phyloP scores from a whole-genome alignment of 1,284 basidiomycete species.

The Athelia sp. region DNA sequence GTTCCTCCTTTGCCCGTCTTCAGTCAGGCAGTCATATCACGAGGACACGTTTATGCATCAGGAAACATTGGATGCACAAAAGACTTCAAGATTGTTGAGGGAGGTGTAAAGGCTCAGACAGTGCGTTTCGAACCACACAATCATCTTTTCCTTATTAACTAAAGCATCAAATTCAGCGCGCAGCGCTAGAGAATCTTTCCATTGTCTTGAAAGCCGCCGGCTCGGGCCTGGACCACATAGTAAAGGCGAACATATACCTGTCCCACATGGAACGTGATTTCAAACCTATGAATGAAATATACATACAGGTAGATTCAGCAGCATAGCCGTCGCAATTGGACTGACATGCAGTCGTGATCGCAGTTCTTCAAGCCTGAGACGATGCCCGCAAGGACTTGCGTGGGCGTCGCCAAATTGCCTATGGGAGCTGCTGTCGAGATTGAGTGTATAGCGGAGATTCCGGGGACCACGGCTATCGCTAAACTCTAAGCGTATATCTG shows the following conservation, averaged over 20 bases:
- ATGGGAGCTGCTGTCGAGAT: slow-evolving; percentile 61
- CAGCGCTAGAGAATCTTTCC: slow-evolving; percentile 53
- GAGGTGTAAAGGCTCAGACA: slow-evolving; percentile 49
- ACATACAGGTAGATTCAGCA: slow-evolving; percentile 24
- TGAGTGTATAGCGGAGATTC: slow-evolving; percentile 55
- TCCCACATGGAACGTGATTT: slow-evolving; percentile 48
- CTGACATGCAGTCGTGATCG: background rate
- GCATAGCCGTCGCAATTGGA: no score
- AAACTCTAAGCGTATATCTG: no score
- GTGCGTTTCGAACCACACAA: slow-evolving; percentile 32
- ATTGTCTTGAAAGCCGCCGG: slow-evolving; percentile 58
- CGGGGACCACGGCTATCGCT: no score
- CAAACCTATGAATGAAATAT: slow-evolving; percentile 47
- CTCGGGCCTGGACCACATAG: slow-evolving; percentile 48
- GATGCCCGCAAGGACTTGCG: slow-evolving; percentile 60
- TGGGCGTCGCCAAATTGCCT: slow-evolving; percentile 59
- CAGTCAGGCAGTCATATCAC: slow-evolving; percentile 53
- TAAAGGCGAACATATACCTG: slow-evolving; percentile 63
- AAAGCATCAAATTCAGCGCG: no score
- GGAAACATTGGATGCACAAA: slow-evolving; percentile 53
- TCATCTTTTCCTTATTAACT: no score
- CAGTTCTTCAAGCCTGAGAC: slow-evolving; percentile 49
- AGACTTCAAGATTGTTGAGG: slow-evolving; percentile 33
- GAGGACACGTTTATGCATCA: slow-evolving; percentile 49
- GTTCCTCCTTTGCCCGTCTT: slow-evolving; percentile 45